Evolutionary conservation across 148 eudicot species (phyloP).

Genomic region (Agrostemma githago): DNA sequence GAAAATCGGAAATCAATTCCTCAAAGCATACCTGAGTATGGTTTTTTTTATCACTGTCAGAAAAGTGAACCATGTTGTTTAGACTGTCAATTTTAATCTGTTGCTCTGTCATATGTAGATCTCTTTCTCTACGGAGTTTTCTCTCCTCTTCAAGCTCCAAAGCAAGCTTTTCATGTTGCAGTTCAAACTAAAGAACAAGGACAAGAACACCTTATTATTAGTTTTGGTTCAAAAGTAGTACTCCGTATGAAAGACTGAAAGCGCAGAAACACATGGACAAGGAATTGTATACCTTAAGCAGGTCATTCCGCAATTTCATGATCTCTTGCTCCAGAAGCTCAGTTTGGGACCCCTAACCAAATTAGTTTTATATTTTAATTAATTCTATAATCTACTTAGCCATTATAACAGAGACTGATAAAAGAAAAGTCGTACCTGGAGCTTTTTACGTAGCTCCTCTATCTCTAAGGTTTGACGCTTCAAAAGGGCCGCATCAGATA

Average conservation of each 20-base stretch:
- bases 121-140: slow-evolving; percentile 69
- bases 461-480: slow-evolving; percentile 92
- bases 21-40: slow-evolving; percentile 38
- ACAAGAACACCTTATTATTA: slow-evolving; percentile 10
- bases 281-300: slow-evolving; percentile 62
- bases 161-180: slow-evolving; percentile 83
- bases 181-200: slow-evolving; percentile 61
- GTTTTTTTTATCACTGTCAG: slow-evolving; percentile 44
- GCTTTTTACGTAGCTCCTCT: slow-evolving; percentile 76
- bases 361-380: not conserved
- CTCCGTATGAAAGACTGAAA: not conserved
- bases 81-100: slow-evolving; percentile 60
- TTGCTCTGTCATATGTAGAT: slow-evolving; percentile 66
- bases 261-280: not conserved
- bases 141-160: slow-evolving; percentile 90
- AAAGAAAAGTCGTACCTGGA: slow-evolving; percentile 53
- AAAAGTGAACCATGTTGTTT: slow-evolving; percentile 41
- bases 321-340: slow-evolving; percentile 89
- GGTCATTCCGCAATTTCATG: slow-evolving; percentile 80
- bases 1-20: not conserved
- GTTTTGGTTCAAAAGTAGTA: not conserved
- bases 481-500: slow-evolving; percentile 92
- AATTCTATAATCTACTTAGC: not conserved
- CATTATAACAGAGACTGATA: not conserved
- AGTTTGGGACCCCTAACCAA: slow-evolving; percentile 71